Evolutionary conservation across 2,329 filamentous ascomycete genomes (phyloP).

Genomic region (Penicillium glabrum): DNA sequence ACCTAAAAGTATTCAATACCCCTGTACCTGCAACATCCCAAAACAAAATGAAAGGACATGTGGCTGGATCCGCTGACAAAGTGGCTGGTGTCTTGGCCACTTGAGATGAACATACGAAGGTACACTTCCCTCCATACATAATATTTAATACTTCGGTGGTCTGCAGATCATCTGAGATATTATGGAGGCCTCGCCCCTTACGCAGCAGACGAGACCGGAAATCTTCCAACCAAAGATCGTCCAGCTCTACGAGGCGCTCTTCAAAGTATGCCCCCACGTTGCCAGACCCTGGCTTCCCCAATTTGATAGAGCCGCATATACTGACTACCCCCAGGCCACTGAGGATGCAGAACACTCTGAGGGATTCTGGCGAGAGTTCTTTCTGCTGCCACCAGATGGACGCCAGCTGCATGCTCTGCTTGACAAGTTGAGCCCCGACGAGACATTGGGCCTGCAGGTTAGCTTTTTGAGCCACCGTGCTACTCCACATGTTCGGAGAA

Average conservation of each 20-base stretch:
- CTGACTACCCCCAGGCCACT: conserved; percentile 53
- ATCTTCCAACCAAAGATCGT: conserved; percentile 94
- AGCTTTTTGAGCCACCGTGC: conserved; percentile 7
- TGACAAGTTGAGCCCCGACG: conserved; percentile 68
- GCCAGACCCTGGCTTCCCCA: not conserved
- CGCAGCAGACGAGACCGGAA: conserved; percentile 85
- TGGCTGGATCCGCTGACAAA: conserved; percentile 30
- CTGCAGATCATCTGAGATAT: conserved; percentile 21
- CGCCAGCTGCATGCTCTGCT: conserved; percentile 67
- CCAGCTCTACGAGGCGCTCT: conserved; percentile 80
- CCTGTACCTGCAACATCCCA: not conserved
- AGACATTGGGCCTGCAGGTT: conserved; percentile 73
- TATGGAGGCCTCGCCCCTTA: conserved; percentile 91
- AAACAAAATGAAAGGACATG: conserved; percentile 22
- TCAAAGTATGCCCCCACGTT: conserved; percentile 52
- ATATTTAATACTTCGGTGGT: conserved; percentile 17
- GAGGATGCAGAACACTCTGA: conserved; percentile 71
- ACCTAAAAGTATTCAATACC: not conserved
- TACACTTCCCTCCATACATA: conserved; percentile 5
- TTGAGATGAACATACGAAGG: conserved; percentile 8
- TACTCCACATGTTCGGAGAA: not conserved
- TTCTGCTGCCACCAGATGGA: conserved; percentile 80
- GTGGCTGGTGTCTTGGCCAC: conserved; percentile 23
- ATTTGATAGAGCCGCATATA: conserved; percentile 7
- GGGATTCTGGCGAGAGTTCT: conserved; percentile 96